phyloP scores from a whole-genome alignment of 1,139 yeast genomes.

The Blastobotrys elegans region DNA sequence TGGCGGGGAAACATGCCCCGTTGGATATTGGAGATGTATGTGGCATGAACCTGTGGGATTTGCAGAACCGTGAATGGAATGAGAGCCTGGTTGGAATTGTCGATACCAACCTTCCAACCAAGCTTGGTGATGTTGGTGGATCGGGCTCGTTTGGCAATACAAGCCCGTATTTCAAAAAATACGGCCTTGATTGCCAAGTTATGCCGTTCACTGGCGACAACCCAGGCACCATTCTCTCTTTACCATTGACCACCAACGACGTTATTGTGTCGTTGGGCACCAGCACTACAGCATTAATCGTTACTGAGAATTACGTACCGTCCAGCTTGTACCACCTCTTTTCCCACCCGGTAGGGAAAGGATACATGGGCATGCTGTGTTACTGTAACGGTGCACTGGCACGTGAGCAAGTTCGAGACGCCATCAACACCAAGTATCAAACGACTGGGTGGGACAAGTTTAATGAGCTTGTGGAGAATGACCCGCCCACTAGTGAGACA shows the following conservation, averaged over 20 bases:
- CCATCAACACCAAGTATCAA: constrained; percentile 46
- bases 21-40: constrained; percentile 86
- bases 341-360: constrained; percentile 76
- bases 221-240: constrained; percentile 78
- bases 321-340: constrained; percentile 81
- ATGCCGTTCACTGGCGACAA: constrained; percentile 84
- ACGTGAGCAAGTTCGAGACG: constrained; percentile 68
- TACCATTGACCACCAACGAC: constrained; percentile 74
- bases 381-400: constrained; percentile 91
- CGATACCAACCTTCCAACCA: constrained; percentile 32
- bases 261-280: constrained; percentile 82
- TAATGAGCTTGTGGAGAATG: constrained; percentile 38
- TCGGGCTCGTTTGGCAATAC: constrained; percentile 41
- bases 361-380: constrained; percentile 93
- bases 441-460: constrained; percentile 56
- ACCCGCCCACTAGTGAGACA: constrained; percentile 11
- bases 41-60: constrained; percentile 84
- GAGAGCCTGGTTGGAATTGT: constrained; percentile 44
- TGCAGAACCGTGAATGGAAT: constrained; percentile 48
- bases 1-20: constrained; percentile 58
- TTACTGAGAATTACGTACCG: constrained; percentile 74
- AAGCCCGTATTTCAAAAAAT: constrained; percentile 57
- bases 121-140: constrained; percentile 47
- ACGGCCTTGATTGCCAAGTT: constrained; percentile 59
- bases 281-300: constrained; percentile 76